Evolutionary conservation across 345 rosid genomes (phyloP), one percentile per base, ranked within the genome.

Genomic region (Erodium maritimum): DNA sequence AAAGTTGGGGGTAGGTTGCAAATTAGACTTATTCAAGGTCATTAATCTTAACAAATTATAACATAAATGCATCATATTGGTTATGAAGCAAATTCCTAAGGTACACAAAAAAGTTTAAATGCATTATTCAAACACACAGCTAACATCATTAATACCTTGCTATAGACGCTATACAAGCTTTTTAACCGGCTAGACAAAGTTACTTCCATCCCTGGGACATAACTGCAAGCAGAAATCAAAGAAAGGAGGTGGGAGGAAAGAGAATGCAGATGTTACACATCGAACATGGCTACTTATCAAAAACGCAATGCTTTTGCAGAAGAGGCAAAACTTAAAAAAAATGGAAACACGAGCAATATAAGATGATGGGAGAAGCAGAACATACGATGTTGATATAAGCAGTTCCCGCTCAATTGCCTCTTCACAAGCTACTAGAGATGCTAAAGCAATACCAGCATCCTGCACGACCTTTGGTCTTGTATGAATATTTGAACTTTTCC

Each of bases 201-300:
- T 29, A 85, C 84, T 72, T 85, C 91, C 91, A 85, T 85, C 46
- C 91, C 91, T 7, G 91, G 91, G 69, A 82, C 72, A 57, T 85
- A 82, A 62, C 91, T 85, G 78, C 80, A 73, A 56, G 25, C 16
- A 42, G 12, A 42, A 42, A n/a, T 34, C 62, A 70, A 16, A 19
- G 33, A 58, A 1, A 23, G 52, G 19, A 37, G 21, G 16, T 56
- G 45, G 59, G 23, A 21, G 61, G 20, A 33, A 42, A 56, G 34
- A 60, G 58, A 59, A 50, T 53, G 60, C 65, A 62, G 17, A 34
- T 17, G 19, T 25, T 25, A 46, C 55, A 53, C n/a, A 61, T 24
- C 23, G 66, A 21, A 59, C 33, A 37, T 18, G 33, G 61, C 13
- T 17, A 58, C 23, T 19, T 17, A 34, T 5, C 16, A 10, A 7